Percentiles rank a stretch among this genome's conserved stretches.
Conservation (phyloP, 2,329 filamentous ascomycete genomes). For the Fonsecaea monophora region DNA sequence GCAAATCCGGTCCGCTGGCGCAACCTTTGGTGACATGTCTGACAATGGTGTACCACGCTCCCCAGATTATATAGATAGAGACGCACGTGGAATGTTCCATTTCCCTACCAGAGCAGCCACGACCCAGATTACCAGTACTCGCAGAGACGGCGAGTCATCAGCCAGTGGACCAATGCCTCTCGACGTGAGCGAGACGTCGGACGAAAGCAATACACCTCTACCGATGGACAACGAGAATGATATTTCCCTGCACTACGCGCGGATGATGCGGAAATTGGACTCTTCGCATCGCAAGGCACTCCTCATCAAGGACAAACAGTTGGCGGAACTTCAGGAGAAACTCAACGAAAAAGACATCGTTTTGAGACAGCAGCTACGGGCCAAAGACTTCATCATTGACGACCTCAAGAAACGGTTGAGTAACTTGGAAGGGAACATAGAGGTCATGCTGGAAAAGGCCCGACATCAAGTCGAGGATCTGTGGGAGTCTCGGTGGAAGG, state of each 20-base stretch:
- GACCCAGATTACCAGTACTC: slow-evolving; percentile 25
- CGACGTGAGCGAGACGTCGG: slow-evolving; percentile 31
- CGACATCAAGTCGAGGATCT: slow-evolving; percentile 45
- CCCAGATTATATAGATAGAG: slow-evolving; percentile 33
- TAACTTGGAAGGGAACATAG: slow-evolving; percentile 39
- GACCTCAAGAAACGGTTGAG: slow-evolving; percentile 41
- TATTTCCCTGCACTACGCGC: slow-evolving; percentile 42
- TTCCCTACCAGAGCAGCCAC: slow-evolving; percentile 21
- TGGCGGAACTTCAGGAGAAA: slow-evolving; percentile 41
- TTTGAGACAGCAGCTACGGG: slow-evolving; percentile 43
- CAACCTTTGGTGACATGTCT: slow-evolving; percentile 14
- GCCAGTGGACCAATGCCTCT: background rate
- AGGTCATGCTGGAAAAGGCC: slow-evolving; percentile 43
- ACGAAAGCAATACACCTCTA: slow-evolving; percentile 37
- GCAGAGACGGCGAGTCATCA: slow-evolving; percentile 2
- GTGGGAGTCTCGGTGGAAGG: slow-evolving; percentile 47
- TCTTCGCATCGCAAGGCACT: slow-evolving; percentile 42
- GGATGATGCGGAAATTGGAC: slow-evolving; percentile 44
- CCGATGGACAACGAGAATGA: slow-evolving; percentile 45
- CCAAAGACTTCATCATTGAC: slow-evolving; percentile 42
- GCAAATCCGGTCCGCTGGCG: slow-evolving; percentile 31
- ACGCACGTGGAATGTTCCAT: slow-evolving; percentile 28
- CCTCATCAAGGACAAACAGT: slow-evolving; percentile 42
- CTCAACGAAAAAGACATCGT: slow-evolving; percentile 45
- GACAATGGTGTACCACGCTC: slow-evolving; percentile 25